Conservation (phyloP, 768 basidiomycete species). For the Suillus subalutaceus region DNA sequence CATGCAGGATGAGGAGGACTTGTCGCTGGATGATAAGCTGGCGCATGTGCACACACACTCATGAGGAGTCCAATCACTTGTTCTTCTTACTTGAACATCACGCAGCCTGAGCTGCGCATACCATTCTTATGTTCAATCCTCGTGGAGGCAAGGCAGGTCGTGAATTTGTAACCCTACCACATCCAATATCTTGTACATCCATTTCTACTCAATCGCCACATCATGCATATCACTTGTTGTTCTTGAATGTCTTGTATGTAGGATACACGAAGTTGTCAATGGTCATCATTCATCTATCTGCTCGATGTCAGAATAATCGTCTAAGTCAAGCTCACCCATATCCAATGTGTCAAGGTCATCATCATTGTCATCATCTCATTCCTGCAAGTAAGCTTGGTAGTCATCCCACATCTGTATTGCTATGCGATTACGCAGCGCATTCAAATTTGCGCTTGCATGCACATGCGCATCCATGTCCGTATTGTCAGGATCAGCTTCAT, state of each 20-base stretch:
- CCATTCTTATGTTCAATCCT: not conserved
- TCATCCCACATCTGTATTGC: not conserved
- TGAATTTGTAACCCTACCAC: not conserved
- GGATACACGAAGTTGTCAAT: not conserved
- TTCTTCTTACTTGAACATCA: not conserved
- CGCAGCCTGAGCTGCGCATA: not conserved
- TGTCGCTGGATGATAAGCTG: not conserved
- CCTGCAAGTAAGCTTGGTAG: not conserved
- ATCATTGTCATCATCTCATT: not conserved
- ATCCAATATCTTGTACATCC: too few relatives aligned
- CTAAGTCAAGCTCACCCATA: not conserved
- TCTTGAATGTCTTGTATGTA: not conserved
- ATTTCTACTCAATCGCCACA: not conserved
- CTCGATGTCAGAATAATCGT: not conserved
- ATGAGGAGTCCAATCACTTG: not conserved
- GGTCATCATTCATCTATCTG: not conserved
- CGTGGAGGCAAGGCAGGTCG: not conserved
- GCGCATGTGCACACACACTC: not conserved
- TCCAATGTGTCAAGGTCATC: not conserved
- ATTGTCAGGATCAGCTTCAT: not conserved
- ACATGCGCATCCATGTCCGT: not conserved
- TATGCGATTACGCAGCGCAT: not conserved
- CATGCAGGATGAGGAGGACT: not conserved
- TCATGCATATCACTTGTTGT: not conserved
- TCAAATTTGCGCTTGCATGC: not conserved